A percentile compares a stretch with the other conserved stretches of the same genome.
These are phyloP conservation scores for Ogataea sp. DNA, from an alignment of 805 yeast genomes.

Conservation along the genomic window DNA sequence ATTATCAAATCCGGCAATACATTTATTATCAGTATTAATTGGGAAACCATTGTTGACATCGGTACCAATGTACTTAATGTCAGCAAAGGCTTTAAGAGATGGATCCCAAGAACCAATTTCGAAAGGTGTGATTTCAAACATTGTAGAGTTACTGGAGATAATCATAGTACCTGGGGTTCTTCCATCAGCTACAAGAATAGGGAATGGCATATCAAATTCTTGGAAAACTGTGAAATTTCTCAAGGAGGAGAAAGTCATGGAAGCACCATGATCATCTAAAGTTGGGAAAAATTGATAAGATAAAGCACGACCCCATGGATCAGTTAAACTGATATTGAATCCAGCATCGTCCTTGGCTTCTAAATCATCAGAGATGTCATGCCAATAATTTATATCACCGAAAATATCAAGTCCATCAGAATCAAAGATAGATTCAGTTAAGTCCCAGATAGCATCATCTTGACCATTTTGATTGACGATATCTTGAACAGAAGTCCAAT, in stretches of 20 bases:
- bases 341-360: conserved; percentile 53
- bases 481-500: conserved; percentile 63
- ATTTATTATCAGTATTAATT: conserved; percentile 25
- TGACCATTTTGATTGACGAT: conserved; percentile 34
- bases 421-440: conserved; percentile 48
- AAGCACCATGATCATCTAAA: conserved; percentile 53
- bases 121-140: conserved; percentile 54
- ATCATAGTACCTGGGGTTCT: conserved; percentile 54
- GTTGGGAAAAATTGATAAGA: conserved; percentile 66
- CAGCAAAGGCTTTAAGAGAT: conserved; percentile 53
- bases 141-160: conserved; percentile 59
- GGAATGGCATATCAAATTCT: conserved; percentile 64
- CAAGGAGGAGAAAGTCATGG: conserved; percentile 48
- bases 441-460: conserved; percentile 57
- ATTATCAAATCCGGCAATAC: conserved; percentile 69
- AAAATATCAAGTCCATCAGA: conserved; percentile 58
- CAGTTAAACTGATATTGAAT: conserved; percentile 58
- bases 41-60: conserved; percentile 53
- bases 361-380: conserved; percentile 44
- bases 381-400: conserved; percentile 44
- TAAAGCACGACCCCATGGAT: conserved; percentile 72
- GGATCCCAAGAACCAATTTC: conserved; percentile 90
- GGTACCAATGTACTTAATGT: conserved; percentile 65
- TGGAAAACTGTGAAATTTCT: conserved; percentile 53
- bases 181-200: conserved; percentile 57